Base-by-base conservation (phyloP, 352 stramenopile species). In the Phytophthora citrophthora region DNA sequence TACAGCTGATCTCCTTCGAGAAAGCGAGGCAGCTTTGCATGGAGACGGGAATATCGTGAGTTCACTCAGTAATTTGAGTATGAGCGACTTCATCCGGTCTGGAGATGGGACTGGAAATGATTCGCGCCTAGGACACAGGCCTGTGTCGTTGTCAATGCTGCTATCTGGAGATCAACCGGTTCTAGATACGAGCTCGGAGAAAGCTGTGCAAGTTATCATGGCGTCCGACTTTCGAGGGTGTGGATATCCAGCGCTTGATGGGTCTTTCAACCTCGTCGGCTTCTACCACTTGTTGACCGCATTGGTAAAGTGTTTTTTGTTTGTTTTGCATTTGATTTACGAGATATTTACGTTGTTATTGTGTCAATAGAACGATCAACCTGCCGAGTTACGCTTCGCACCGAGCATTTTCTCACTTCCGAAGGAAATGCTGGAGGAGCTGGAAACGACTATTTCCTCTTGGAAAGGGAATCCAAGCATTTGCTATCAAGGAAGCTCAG, bases 361-460 rank as follows among this genome's bases (percentile, higher is more conserved):
- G 29, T 34, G 29, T 13, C 8, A 34, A 15, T 54, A 75, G 83
- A 55, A 58, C 23, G 31, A 57, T 7, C 56, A 54, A 36, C 52
- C 62, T 34, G 49, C 61, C 10, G 74, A 86, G 23, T 58, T 91
- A 18, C 69, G 72, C 24, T 92, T 90, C 55, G 44, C 79, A 34
- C 81, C 83, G 2, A 87, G 87, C 24, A 53, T 89, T 32, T 90
- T 87, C 45, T 70, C 83, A 4, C 57, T 92, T 3, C 76, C 79
- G 4, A 59, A 70, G 2, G 79, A 86, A 59, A 92, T 92, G 83
- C 60, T 87, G 10, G 61, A 76, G 50, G 79, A 90, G 38, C 65
- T 92, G 41, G 53, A 86, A 40, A 46, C 36, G 8, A 77, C 71
- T 5, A 39, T 87, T 1, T 45, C 48, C 0, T 39, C 66, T 34